Conservation (phyloP, 2,329 filamentous ascomycete species). For the Xylaria sp. region DNA sequence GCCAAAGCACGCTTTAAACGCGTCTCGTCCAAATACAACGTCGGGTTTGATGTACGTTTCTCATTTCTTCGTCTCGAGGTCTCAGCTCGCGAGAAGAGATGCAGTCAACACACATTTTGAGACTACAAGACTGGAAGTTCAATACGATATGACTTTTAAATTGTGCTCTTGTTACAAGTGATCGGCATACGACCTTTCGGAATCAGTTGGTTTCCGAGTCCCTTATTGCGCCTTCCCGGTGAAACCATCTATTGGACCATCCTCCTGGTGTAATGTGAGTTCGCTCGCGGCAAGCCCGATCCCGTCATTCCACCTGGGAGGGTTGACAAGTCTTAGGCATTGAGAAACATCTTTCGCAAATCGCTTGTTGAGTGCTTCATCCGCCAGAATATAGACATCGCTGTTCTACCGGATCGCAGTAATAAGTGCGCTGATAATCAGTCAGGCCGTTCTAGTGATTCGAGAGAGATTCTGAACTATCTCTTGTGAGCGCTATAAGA, state of each 20-base stretch:
- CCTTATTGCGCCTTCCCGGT: not conserved
- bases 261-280: not conserved
- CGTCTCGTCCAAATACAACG: not conserved
- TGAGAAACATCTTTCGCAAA: not conserved
- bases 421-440: constrained; percentile 3
- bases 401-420: not conserved
- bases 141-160: not conserved
- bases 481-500: constrained; percentile 4
- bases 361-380: constrained; percentile 8
- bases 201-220: not conserved
- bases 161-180: not conserved
- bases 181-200: not conserved
- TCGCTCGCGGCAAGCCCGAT: not conserved
- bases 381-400: not conserved
- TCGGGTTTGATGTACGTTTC: not conserved
- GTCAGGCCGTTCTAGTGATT: not conserved
- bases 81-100: not conserved
- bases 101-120: not conserved
- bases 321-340: not conserved
- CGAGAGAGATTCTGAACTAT: not conserved
- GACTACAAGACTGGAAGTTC: not conserved
- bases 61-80: not conserved
- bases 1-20: not conserved
- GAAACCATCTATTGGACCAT: not conserved
- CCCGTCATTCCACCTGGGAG: not conserved